Conservation (phyloP, 257 asterid species). For the Solanum tacnaense region DNA sequence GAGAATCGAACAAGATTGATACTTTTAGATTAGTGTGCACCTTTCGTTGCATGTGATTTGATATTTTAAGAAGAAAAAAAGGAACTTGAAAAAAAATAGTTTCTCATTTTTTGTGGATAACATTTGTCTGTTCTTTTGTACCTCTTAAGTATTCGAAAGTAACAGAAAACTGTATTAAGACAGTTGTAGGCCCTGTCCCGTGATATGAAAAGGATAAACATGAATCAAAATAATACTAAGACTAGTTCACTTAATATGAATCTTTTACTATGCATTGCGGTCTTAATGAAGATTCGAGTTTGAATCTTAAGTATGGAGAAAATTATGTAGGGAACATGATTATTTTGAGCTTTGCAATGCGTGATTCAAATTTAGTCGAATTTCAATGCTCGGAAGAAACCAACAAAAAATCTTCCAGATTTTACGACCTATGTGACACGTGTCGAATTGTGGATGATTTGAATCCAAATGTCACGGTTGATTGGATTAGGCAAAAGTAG, state of each 20-base stretch:
- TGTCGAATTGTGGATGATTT: background rate
- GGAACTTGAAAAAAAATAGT: background rate
- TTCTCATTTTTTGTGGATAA: background rate
- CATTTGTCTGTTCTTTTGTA: background rate
- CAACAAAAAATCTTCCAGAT: background rate
- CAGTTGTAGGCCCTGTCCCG: background rate
- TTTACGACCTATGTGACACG: background rate
- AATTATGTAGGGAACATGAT: too few species aligned
- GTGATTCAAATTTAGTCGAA: too few species aligned
- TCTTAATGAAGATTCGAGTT: too few species aligned
- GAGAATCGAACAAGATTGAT: background rate
- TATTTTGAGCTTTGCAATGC: fast-evolving
- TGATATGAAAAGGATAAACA: background rate
- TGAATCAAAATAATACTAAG: background rate
- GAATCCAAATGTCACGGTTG: background rate
- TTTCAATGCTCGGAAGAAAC: too few species aligned
- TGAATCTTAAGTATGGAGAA: too few species aligned
- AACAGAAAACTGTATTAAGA: background rate
- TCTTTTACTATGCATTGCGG: too few species aligned
- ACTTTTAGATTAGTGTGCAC: background rate
- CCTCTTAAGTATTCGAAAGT: background rate
- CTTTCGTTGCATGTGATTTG: background rate
- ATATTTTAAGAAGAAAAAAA: background rate
- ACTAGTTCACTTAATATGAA: background rate
- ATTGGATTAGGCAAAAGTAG: background rate